Evolutionary conservation across 495 filamentous ascomycete genomes (phyloP).

Genomic region (Polyplosphaeria fusca): DNA sequence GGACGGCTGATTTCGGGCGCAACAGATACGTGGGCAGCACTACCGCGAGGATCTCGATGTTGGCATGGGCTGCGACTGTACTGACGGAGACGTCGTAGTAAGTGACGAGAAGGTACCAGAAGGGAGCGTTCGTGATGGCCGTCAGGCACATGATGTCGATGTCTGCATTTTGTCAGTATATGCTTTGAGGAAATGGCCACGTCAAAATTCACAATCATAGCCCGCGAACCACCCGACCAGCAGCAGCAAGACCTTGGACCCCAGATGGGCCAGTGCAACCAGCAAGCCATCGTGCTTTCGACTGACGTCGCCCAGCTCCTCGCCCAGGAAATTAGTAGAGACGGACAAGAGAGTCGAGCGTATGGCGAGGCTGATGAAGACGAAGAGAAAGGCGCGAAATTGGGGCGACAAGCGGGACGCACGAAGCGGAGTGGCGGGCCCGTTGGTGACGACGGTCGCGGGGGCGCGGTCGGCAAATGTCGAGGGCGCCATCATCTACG

Average conservation of each 20-base stretch:
- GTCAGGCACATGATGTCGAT: constrained; percentile 67
- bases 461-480: constrained; percentile 11
- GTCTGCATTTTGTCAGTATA: constrained; percentile 43
- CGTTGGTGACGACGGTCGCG: constrained; percentile 18
- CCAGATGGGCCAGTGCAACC: constrained; percentile 59
- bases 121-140: constrained; percentile 67
- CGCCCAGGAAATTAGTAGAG: constrained; percentile 48
- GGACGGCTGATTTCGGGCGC: constrained; percentile 59
- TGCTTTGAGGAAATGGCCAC: neutral
- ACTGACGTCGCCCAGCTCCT: constrained; percentile 61
- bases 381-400: constrained; percentile 61
- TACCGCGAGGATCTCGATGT: constrained; percentile 63
- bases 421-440: constrained; percentile 4
- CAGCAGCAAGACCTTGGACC: constrained; percentile 67
- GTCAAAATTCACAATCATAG: constrained; percentile 58
- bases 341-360: constrained; percentile 57
- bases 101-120: constrained; percentile 62
- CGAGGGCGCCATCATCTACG: constrained; percentile 2
- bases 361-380: constrained; percentile 60
- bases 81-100: constrained; percentile 67
- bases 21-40: constrained; percentile 69
- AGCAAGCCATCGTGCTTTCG: constrained; percentile 57
- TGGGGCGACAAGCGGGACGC: constrained; percentile 46
- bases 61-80: constrained; percentile 55
- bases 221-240: constrained; percentile 65